Evolutionary conservation across 139 green algal species (phyloP), one percentile per base, ranked within the genome.

Genomic region (Picochlorum sp.): DNA sequence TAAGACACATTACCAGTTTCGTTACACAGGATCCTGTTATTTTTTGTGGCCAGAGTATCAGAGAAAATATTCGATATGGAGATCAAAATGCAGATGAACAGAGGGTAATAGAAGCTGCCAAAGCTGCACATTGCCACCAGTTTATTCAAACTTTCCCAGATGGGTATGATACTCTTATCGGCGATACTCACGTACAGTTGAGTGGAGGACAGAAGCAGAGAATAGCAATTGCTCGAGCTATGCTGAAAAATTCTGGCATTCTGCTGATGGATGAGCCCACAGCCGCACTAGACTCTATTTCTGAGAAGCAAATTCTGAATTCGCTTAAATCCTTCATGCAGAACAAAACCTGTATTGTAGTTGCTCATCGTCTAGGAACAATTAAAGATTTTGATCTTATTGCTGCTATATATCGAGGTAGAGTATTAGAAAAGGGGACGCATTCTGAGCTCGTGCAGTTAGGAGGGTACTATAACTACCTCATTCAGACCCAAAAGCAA

Each of bases 161-260:
- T 34, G 86, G 90, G 10, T 97, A 95, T 71, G 59, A 75, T 45
- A 97, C 92, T 0, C n/a, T 94, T 10, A 91, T 97, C 24, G 91
- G 91, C 0, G 91, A 96, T 81, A 71, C 91, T 3, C 91, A 91
- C 1, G 76, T 97, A 16, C 95, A 96, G 80, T 82, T 97, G 26
- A 91, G 79, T 57, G 91, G 90, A 20, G 91, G 91, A 3, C 90
- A 96, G 81, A 96, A 97, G 77, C 91, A 97, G 81, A 77, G 91
- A 1, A 87, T 97, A 30, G 87, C 91, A 7, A 85, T 97, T 45
- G 92, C 90, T 11, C 72, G 91, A 57, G 80, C 87, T 3, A 87
- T 95, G 63, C 71, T 94, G 15, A 88, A 89, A 75, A 75, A 76
- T 1, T 83, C 86, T 2, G 50, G 18, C 16, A 52, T 92, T 15